A percentile compares a stretch with the other conserved stretches of the same genome.
phyloP scores from a whole-genome alignment of 2,329 filamentous ascomycete species.

The Diplodia scrobiculata region DNA sequence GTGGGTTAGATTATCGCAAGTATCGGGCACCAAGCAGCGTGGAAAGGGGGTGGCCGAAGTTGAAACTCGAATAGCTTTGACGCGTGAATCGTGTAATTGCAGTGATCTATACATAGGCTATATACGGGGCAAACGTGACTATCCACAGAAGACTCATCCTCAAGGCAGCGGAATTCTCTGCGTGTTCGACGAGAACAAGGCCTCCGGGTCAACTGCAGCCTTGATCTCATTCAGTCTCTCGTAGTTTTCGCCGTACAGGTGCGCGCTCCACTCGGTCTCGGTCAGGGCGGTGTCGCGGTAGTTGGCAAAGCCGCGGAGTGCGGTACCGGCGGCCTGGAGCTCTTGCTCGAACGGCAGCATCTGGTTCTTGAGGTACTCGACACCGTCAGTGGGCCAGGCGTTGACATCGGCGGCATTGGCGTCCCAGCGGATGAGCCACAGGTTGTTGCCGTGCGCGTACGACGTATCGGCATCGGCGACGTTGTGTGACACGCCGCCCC shows the following conservation, averaged over 20 bases:
- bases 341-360: conserved; percentile 33
- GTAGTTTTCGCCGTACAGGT: conserved; percentile 33
- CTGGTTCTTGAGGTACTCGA: conserved; percentile 33
- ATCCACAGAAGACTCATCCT: background rate
- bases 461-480: conserved; percentile 31
- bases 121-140: background rate
- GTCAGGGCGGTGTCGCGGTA: conserved; percentile 33
- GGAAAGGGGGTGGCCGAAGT: too few relatives aligned
- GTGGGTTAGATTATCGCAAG: too few relatives aligned
- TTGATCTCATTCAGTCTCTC: conserved; percentile 33
- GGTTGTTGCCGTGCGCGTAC: conserved; percentile 32
- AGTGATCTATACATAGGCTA: background rate
- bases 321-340: conserved; percentile 29
- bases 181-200: conserved; percentile 32
- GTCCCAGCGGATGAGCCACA: conserved; percentile 36
- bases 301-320: conserved; percentile 34
- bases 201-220: conserved; percentile 30
- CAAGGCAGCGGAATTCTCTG: conserved; percentile 31
- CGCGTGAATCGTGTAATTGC: background rate
- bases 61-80: background rate
- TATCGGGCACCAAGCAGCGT: too few relatives aligned
- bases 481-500: conserved; percentile 33
- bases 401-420: conserved; percentile 28
- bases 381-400: conserved; percentile 33
- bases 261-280: conserved; percentile 32